A percentile compares a stretch with the other conserved stretches of the same genome.
phyloP scores from a whole-genome alignment of 192 early-diverging fungal species.

The Podila minutissima region DNA sequence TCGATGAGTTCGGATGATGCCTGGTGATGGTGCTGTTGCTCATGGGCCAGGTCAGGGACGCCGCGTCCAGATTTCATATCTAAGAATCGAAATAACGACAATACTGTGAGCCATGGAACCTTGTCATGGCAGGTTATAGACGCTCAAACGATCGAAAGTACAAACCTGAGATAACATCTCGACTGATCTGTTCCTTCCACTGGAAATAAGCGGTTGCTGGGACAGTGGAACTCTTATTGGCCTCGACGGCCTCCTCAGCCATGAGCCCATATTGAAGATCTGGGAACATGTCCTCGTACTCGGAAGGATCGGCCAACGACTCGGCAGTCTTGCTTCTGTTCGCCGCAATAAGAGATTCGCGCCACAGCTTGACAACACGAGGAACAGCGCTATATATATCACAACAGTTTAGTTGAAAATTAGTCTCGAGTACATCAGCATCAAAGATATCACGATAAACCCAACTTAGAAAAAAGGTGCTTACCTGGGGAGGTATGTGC shows the following conservation, averaged over 20 bases:
- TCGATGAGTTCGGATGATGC: slow-evolving; percentile 4
- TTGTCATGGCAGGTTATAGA: background rate
- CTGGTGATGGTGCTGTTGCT: slow-evolving; percentile 12
- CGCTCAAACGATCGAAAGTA: slow-evolving; percentile 7
- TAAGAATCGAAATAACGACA: background rate
- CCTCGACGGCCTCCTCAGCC: slow-evolving; percentile 60
- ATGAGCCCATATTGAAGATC: slow-evolving; percentile 70
- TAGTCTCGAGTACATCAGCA: background rate
- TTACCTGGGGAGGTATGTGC: slow-evolving; percentile 84
- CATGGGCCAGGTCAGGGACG: slow-evolving; percentile 22
- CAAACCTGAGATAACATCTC: slow-evolving; percentile 69
- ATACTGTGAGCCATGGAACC: background rate
- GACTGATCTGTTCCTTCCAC: slow-evolving; percentile 67
- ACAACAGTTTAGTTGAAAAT: background rate
- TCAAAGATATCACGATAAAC: background rate
- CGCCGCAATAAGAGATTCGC: slow-evolving; percentile 69
- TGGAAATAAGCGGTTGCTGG: slow-evolving; percentile 67
- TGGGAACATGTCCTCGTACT: slow-evolving; percentile 91
- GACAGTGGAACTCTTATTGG: slow-evolving; percentile 35
- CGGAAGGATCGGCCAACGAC: slow-evolving; percentile 85
- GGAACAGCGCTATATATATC: slow-evolving; percentile 61
- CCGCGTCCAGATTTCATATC: slow-evolving; percentile 32
- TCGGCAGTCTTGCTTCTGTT: slow-evolving; percentile 87
- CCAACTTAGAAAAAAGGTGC: background rate
- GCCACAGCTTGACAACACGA: slow-evolving; percentile 82